Base-by-base conservation (phyloP, 805 yeast species). In the Metschnikowia shivogae region DNA sequence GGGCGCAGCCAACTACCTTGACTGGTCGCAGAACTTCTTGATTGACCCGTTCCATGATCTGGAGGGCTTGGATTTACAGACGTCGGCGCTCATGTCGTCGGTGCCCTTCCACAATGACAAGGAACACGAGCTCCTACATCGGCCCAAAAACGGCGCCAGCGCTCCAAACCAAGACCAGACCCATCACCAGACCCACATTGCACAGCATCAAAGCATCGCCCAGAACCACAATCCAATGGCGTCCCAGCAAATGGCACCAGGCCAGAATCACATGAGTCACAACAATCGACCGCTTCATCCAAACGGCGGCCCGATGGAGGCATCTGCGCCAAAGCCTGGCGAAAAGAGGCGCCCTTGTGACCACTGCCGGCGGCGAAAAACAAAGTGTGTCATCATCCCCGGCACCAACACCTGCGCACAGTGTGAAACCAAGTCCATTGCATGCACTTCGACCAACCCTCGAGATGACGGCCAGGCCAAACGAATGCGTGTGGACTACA, bases 291-390 rank as follows among this genome's bases (percentile, higher is more conserved):
- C 31, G 13, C 13, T n/a, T 5, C 13, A 29, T 11, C 31, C 31
- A 9, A 12, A 29, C 13, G 31, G 31, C 5, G 31, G 13, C 34
- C 29, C 17, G 19, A 26, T 14, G 17, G 14, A 14, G 2, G 24
- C 24, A 10, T 17, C 44, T 4, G 41, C 39, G 2, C 33, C 40
- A 34, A 39, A 39, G 5, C 35, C 29, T 6, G 42, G 36, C 28
- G 42, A 75, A 46, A 77, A 73, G 52, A 65, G 77, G 19, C 67
- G 80, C 30, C 92, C 95, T 0, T 89, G 97, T 60, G 96, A 87
- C 58, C 88, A 83, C 54, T 90, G 97, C 63, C 73, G 95, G 34
- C 70, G 89, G 46, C 73, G 90, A 39, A 87, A 86, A 59, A 84
- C 85, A 19, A 80, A 86, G 52, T 90, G 97, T 69, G 83, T 86